Conservation (phyloP, 2,329 filamentous ascomycete species). For the Colletotrichum sp. region DNA sequence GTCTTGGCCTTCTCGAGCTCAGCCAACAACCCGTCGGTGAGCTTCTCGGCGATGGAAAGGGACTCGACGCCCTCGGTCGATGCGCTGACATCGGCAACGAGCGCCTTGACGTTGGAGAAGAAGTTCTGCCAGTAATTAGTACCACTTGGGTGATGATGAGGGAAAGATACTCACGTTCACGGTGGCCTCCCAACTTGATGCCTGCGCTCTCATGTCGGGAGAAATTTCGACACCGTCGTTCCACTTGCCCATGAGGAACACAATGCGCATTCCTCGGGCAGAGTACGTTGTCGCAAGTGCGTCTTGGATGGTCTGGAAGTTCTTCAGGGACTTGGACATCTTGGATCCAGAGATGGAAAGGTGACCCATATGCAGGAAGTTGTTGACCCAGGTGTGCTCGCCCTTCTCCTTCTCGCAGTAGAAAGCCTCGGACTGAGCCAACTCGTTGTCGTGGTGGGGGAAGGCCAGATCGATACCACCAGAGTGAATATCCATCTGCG, state of each 20-base stretch:
- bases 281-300: constrained; percentile 76
- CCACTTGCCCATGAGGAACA: constrained; percentile 89
- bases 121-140: constrained; percentile 51
- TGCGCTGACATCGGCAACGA: constrained; percentile 51
- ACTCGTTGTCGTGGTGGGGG: constrained; percentile 91
- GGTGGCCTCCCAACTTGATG: constrained; percentile 80
- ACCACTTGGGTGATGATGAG: not conserved
- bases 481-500: constrained; percentile 89
- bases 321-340: constrained; percentile 96
- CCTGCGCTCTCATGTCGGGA: constrained; percentile 77
- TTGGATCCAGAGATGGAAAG: constrained; percentile 83
- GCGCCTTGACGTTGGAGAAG: constrained; percentile 61
- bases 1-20: constrained; percentile 59
- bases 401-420: constrained; percentile 61
- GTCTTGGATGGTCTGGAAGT: constrained; percentile 92
- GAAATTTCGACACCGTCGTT: constrained; percentile 92
- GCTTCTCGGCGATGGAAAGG: constrained; percentile 40
- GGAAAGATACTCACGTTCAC: constrained; percentile 59
- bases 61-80: constrained; percentile 36
- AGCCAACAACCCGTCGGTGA: constrained; percentile 31
- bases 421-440: constrained; percentile 90
- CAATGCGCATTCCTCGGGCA: constrained; percentile 78
- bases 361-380: constrained; percentile 96
- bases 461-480: constrained; percentile 92
- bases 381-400: constrained; percentile 85